Evolutionary conservation across 2,329 filamentous ascomycete genomes (phyloP).

Genomic region (Helminthosporium solani): DNA sequence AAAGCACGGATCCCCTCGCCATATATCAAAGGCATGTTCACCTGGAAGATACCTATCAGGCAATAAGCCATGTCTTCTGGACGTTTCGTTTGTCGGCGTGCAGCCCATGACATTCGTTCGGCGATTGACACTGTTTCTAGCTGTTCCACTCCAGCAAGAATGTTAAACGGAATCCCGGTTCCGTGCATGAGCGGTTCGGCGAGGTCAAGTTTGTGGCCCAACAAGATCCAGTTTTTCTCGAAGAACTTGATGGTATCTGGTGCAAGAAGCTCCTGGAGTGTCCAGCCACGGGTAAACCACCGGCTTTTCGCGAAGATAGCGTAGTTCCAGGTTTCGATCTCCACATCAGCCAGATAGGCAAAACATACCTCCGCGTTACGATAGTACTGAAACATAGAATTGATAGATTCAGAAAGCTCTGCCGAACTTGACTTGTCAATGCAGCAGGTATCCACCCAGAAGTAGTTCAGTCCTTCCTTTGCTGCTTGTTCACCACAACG

Average conservation of each 20-base stretch:
- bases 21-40: slow-evolving; percentile 28
- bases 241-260: slow-evolving; percentile 1
- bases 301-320: background rate
- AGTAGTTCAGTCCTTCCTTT: background rate
- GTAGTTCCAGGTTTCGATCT: background rate
- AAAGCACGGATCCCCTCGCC: slow-evolving; percentile 28
- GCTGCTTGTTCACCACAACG: background rate
- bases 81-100: slow-evolving; percentile 8
- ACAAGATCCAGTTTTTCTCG: background rate
- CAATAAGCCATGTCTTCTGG: slow-evolving; percentile 32
- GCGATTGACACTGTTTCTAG: background rate
- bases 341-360: slow-evolving; percentile 8
- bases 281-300: slow-evolving; percentile 4
- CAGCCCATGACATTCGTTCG: slow-evolving; percentile 6
- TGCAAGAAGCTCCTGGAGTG: slow-evolving; percentile 2
- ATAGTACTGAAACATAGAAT: slow-evolving; percentile 10
- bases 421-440: slow-evolving; percentile 12
- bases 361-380: slow-evolving; percentile 7
- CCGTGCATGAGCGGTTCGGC: background rate
- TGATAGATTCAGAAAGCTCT: slow-evolving; percentile 7
- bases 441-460: slow-evolving; percentile 14
- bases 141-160: background rate
- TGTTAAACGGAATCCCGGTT: background rate
- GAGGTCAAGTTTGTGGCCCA: background rate
- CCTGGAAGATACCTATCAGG: slow-evolving; percentile 27